Evolutionary conservation across 148 eudicot species (phyloP), one percentile per base, ranked within the genome.

Genomic region (Euryodendron excelsum): DNA sequence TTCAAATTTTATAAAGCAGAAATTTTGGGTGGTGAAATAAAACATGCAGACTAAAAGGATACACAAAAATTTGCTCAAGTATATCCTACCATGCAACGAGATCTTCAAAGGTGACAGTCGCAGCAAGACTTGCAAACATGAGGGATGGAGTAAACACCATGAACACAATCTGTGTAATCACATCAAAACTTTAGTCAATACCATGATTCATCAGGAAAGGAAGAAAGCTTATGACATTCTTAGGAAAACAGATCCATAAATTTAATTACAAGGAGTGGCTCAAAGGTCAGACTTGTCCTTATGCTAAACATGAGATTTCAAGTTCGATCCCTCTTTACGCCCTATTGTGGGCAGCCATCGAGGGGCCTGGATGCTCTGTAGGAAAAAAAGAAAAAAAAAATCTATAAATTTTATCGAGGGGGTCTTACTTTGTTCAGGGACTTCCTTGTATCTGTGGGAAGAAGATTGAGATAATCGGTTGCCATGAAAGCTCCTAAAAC

Each of bases 51-150:
- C 9, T 9, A 41, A 41, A 41, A 41, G 4, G 45, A 13, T 41
- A 3, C 50, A 41, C 12, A 39, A n/a, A 41, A 62, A 63, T 70
- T 59, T 30, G 55, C 14, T 62, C 27, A 53, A 28, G 27, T 25
- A 53, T 27, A 44, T 52, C 74, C 52, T 88, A 92, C 99, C 98
- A 96, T 68, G 98, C 89, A 69, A 96, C 80, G n/a, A 96, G 90
- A 87, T 96, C 97, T 63, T 87, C 76, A 73, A 93, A 84, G 2
- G 94, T 89, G 66, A 96, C 96, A 12, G 94, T 91, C 89, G 89
- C 79, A 56, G 98, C 94, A 37, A 93, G 90, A 83, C 88, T 89
- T 58, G 99, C 80, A 79, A 93, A 93, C 83, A 88, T 86, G 66
- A 96, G 91, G 1, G 87, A 61, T 5, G 99, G 99, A 64, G 93